Conservation (phyloP, 768 basidiomycete genomes). For the Amanita rubescens region DNA sequence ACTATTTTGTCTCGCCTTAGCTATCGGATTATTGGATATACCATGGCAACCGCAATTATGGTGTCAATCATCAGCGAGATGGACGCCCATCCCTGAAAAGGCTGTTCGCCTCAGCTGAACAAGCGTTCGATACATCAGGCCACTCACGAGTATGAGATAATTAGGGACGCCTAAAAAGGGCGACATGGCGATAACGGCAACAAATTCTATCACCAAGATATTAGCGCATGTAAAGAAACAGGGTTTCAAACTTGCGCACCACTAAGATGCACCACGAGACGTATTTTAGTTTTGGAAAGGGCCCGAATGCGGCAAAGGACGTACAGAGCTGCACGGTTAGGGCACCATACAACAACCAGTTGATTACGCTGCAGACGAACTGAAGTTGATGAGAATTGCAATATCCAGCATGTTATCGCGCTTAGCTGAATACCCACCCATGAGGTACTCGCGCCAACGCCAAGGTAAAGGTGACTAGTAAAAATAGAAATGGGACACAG, state of each 20-base stretch:
- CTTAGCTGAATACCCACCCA: no score
- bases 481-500: no score
- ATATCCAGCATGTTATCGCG: no score
- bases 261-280: background rate
- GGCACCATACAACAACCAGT: no score
- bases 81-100: slow-evolving; percentile 22
- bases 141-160: no score
- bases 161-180: background rate
- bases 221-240: background rate
- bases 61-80: slow-evolving; percentile 24
- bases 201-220: background rate
- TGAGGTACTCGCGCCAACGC: no score
- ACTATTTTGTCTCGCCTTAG: slow-evolving; percentile 14
- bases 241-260: background rate
- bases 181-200: background rate
- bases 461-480: no score
- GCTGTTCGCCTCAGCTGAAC: no score
- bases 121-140: background rate
- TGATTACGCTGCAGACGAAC: no score
- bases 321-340: no score
- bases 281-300: background rate
- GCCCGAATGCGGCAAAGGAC: background rate
- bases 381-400: no score
- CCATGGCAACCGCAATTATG: slow-evolving; percentile 22
- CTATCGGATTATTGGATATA: slow-evolving; percentile 15